Base-by-base conservation (phyloP, 805 yeast genomes). In the Torulaspora microellipsoides region DNA sequence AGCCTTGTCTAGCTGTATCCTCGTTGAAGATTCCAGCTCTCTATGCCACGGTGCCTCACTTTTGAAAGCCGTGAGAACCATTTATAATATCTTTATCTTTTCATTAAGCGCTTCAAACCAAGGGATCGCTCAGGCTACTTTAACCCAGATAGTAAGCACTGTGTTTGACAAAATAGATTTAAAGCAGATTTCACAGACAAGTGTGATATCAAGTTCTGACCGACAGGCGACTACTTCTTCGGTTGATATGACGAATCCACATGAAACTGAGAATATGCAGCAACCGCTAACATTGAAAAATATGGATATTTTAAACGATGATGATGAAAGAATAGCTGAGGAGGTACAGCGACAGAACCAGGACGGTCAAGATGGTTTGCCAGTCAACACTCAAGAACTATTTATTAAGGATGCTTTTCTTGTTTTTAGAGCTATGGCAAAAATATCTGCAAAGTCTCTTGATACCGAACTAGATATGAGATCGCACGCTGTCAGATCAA, bases 351-450 rank as follows among this genome's bases (percentile, higher is more conserved):
- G 54, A 17, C 28, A 36, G 4, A 43, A 45, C 2, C 29, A 34
- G 5, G 29, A 42, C 8, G 45, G 39, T 3, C 31, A 28, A 5
- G 46, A 40, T 9, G 31, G 31, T 3, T 31, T 37, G 10, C 14
- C 40, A 8, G 28, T 32, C 17, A 51, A 69, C 31, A 76, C 73
- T 40, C 80, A 78, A 50, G 95, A 86, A 46, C 64, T 82, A 28
- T 78, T 74, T 1, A 81, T 87, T 14, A 90, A 88, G 56, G 99
- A 93, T 63, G 97, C 98, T 0, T 91, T 90, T 58, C 71, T 93
- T 46, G 77, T 93, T 3, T 89, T 93, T 66, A 78, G 99, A 60
- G 91, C 97, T 1, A 85, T 93, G 93, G 86, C 96, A 63, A 89
- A 88, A 59, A 75, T 93, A 13, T 85, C 97, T 2, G 85, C 86